Evolutionary conservation across 177 flowering plant species (phyloP).

Genomic region (Vitis hybrid): DNA sequence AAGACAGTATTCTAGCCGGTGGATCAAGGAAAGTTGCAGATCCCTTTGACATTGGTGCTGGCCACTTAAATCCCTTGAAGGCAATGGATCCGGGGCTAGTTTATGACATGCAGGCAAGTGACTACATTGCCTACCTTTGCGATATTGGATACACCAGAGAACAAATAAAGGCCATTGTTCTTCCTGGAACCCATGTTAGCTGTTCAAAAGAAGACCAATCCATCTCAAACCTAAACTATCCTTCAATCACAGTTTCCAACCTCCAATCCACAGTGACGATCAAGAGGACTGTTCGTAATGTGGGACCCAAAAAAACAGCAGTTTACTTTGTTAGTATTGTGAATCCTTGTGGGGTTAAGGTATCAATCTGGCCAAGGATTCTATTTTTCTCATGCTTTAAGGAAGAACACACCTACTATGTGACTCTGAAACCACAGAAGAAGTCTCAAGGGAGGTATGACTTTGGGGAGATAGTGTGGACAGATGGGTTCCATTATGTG

Average conservation of each 20-base stretch:
- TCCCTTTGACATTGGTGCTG: slow-evolving; percentile 68
- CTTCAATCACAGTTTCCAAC: slow-evolving; percentile 50
- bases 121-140: slow-evolving; percentile 57
- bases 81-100: slow-evolving; percentile 74
- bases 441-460: slow-evolving; percentile 53
- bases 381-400: slow-evolving; percentile 32
- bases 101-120: slow-evolving; percentile 47
- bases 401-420: slow-evolving; percentile 41
- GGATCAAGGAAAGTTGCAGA: slow-evolving; percentile 42
- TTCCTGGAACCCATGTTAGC: slow-evolving; percentile 8
- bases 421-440: slow-evolving; percentile 54
- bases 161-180: slow-evolving; percentile 34
- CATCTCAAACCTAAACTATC: slow-evolving; percentile 49
- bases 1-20: slow-evolving; percentile 40
- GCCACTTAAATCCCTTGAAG: slow-evolving; percentile 58
- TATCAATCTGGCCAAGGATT: slow-evolving; percentile 53
- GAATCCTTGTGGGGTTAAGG: slow-evolving; percentile 57
- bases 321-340: slow-evolving; percentile 37
- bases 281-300: slow-evolving; percentile 53
- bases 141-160: slow-evolving; percentile 49
- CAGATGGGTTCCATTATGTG: slow-evolving; percentile 52
- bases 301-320: slow-evolving; percentile 26
- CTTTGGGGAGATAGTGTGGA: slow-evolving; percentile 67
- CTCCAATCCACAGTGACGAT: slow-evolving; percentile 42
- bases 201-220: slow-evolving; percentile 25